Percentiles rank a stretch among this genome's conserved stretches.
phyloP scores from a whole-genome alignment of 2,329 filamentous ascomycete species.

The Onygenales sp. region DNA sequence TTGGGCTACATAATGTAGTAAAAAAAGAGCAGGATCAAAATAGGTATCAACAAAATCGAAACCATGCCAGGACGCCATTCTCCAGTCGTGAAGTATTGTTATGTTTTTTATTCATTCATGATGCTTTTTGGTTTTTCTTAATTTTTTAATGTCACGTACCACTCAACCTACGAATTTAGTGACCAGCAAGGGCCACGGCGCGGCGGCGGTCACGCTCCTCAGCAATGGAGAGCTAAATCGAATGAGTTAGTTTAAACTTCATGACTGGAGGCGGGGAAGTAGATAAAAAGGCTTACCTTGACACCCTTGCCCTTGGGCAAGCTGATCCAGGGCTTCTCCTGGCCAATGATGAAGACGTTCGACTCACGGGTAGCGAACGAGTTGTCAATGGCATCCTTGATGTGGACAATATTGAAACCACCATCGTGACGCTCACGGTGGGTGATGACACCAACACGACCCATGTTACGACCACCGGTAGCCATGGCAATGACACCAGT shows the following conservation, averaged over 20 bases:
- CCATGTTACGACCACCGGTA: slow-evolving; percentile 99
- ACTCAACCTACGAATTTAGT: slow-evolving; percentile 27
- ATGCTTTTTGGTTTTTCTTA: slow-evolving; percentile 20
- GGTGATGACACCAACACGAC: slow-evolving; percentile 99
- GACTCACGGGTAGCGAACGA: slow-evolving; percentile 97
- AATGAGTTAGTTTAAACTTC: slow-evolving; percentile 13
- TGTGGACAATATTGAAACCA: slow-evolving; percentile 99
- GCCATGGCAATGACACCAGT: slow-evolving; percentile 97
- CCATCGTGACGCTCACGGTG: slow-evolving; percentile 99
- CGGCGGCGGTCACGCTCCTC: slow-evolving; percentile 98
- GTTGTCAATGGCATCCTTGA: slow-evolving; percentile 99
- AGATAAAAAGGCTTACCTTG: slow-evolving; percentile 47
- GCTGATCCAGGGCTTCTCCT: slow-evolving; percentile 98
- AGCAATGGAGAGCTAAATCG: slow-evolving; percentile 71
- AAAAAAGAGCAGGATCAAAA: background rate
- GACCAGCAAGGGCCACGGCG: slow-evolving; percentile 50
- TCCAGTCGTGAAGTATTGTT: slow-evolving; percentile 4
- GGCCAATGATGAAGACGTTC: slow-evolving; percentile 99
- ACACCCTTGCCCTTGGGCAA: slow-evolving; percentile 99
- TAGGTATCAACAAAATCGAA: background rate
- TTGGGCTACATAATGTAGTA: no score
- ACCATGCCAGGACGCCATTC: slow-evolving; percentile 22
- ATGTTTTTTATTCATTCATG: slow-evolving; percentile 7
- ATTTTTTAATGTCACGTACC: slow-evolving; percentile 9
- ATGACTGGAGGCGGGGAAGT: background rate